Conservation (phyloP, 2,329 filamentous ascomycete genomes). For the Pseudodiploospora longispora region DNA sequence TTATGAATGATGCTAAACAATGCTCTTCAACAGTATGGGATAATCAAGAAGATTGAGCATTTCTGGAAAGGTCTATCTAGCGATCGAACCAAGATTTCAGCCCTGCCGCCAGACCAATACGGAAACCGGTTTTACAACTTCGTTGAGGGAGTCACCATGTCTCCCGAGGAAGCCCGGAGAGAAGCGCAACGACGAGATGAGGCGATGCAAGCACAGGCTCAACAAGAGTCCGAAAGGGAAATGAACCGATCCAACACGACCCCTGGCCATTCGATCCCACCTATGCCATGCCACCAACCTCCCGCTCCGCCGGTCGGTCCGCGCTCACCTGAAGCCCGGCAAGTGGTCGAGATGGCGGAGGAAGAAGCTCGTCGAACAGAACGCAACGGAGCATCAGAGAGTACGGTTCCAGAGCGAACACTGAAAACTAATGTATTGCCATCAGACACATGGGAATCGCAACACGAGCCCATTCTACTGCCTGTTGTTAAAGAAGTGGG, state of each 20-base stretch:
- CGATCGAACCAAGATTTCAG: constrained; percentile 82
- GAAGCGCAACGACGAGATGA: constrained; percentile 53
- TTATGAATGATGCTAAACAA: constrained; percentile 16
- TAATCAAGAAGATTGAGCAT: constrained; percentile 90
- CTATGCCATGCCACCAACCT: constrained; percentile 38
- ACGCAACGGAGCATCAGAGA: constrained; percentile 25
- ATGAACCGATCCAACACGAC: constrained; percentile 27
- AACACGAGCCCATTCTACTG: constrained; percentile 47
- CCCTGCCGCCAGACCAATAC: constrained; percentile 82
- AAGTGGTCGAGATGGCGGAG: constrained; percentile 33
- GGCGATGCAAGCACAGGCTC: constrained; percentile 40
- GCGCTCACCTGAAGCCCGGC: constrained; percentile 29
- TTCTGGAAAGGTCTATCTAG: constrained; percentile 91
- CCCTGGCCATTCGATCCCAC: constrained; percentile 28
- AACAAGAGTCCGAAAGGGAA: constrained; percentile 27
- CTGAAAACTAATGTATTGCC: constrained; percentile 31
- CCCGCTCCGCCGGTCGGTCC: constrained; percentile 28
- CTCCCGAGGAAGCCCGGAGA: constrained; percentile 71
- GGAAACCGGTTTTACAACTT: constrained; percentile 92
- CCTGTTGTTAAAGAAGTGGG: constrained; percentile 88
- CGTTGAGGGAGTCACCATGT: constrained; percentile 84
- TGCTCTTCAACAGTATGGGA: constrained; percentile 61
- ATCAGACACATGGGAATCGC: constrained; percentile 44
- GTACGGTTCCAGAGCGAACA: constrained; percentile 54
- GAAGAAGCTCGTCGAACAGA: constrained; percentile 29